Conservation (phyloP, 2,329 filamentous ascomycete species). For the Pseudodiploospora longispora region DNA sequence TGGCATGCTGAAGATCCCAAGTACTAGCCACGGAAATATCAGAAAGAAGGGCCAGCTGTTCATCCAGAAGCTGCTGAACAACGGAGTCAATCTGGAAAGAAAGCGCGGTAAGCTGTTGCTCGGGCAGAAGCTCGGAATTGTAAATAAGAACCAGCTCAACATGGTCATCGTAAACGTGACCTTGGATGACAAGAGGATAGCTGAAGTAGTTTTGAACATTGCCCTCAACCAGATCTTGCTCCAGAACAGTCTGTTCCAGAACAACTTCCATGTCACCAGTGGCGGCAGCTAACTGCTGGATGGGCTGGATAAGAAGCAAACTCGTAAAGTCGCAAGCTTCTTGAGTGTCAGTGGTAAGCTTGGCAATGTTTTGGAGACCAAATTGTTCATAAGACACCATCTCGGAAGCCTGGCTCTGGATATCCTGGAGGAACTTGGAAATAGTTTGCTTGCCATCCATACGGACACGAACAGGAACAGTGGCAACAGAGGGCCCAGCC, state of each 20-base stretch:
- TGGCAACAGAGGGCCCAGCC: too few species aligned
- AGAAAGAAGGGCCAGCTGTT: not conserved
- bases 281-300: constrained; percentile 1
- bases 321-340: too few species aligned
- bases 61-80: constrained; percentile 1
- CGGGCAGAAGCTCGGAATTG: not conserved
- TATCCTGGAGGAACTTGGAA: constrained; percentile 4
- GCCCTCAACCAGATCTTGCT: constrained; percentile 1
- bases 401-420: constrained; percentile 8
- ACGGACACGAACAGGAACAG: too few species aligned
- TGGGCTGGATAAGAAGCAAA: not conserved
- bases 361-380: constrained; percentile 10
- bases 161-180: not conserved
- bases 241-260: not conserved
- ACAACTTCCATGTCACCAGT: constrained; percentile 1
- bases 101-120: constrained; percentile 1
- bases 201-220: constrained; percentile 3
- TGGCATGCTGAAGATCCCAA: constrained; percentile 4
- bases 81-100: constrained; percentile 4
- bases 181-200: constrained; percentile 7
- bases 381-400: constrained; percentile 14
- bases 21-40: constrained; percentile 3
- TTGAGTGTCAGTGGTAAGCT: too few species aligned
- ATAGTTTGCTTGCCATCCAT: not conserved
- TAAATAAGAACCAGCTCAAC: constrained; percentile 5